Evolutionary conservation across 176 grass and related monocot genomes (phyloP), one percentile per base, ranked within the genome.

Genomic region (Aegilops bicornis): DNA sequence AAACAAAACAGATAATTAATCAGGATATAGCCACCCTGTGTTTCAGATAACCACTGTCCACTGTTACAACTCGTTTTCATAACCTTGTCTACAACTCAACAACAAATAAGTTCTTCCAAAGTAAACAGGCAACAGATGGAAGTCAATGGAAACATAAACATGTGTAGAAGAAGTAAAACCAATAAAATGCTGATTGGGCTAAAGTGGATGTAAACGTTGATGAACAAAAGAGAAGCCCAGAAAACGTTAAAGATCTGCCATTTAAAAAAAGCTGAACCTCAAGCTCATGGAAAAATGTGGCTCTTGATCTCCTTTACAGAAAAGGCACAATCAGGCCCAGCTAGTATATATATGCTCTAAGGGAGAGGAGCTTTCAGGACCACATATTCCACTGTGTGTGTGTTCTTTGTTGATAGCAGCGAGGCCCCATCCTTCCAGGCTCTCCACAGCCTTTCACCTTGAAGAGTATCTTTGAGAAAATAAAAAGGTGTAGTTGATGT

Each of bases 291-390:
- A 68, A 84, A 87, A 48, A 25, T 84, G 79, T 83, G 84, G 54
- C 45, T 68, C 80, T 81, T 84, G 36, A 62, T 23, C 61, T 36
- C 35, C 64, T 87, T 80, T 69, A 35, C 47, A 80, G 61, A 68
- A 75, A 87, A 75, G 80, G 80, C 33, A 15, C 33, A 79, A 79
- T 47, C 80, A 83, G 59, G 66, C 75, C 45, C 56, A 56, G 43
- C 24, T 37, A 79, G 74, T 79, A 73, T 59, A 78, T 67, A 84
- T 84, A 76, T 79, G 50, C 60, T 84, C 36, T 69, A 81, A 73
- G 22, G 12, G 47, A 63, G 69, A 76, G 68, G 85, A 84, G 89
- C 81, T 91, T 87, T 91, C 85, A 84, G 81, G 89, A 91, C 89
- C 85, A 91, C 89, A 69, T 16, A 54, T 84, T 79, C 35, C 69